Conservation (phyloP, 768 basidiomycete genomes). For the Boletus subparvulus region DNA sequence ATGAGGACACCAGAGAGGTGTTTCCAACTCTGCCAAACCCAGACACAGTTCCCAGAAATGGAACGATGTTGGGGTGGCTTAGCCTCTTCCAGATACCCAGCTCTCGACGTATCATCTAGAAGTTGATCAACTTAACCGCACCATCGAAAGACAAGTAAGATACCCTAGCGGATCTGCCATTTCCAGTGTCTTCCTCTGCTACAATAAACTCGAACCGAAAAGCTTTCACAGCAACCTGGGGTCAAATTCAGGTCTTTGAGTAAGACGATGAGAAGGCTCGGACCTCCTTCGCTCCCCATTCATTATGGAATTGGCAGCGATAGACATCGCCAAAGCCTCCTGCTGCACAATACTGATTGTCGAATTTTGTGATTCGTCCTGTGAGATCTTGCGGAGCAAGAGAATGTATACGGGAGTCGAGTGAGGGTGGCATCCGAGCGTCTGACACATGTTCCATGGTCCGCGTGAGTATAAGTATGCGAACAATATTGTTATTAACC, state of each 20-base stretch:
- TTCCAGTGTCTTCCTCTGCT: background rate
- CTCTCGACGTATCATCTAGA: conserved; percentile 15
- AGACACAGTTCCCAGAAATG: conserved; percentile 9
- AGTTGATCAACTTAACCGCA: background rate
- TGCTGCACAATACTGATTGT: conserved; percentile 3
- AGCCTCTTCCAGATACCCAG: conserved; percentile 13
- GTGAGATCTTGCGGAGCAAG: conserved; percentile 3
- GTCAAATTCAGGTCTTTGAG: background rate
- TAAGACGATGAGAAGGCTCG: background rate
- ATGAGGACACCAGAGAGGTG: conserved; percentile 5
- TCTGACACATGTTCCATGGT: too few relatives aligned
- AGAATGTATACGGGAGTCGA: too few relatives aligned
- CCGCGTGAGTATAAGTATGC: too few relatives aligned
- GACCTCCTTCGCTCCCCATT: background rate
- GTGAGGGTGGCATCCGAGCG: too few relatives aligned
- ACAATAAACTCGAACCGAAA: conserved; percentile 11
- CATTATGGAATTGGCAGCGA: background rate
- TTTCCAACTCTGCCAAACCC: conserved; percentile 11
- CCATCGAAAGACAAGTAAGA: background rate
- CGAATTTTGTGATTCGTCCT: background rate
- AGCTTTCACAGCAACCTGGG: conserved; percentile 10
- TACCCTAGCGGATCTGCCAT: conserved; percentile 4
- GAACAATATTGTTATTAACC: too few relatives aligned
- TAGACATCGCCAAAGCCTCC: conserved; percentile 7
- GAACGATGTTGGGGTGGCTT: conserved; percentile 9